Base-by-base conservation (phyloP, 805 yeast species). In the Kodamaea fukazawae region DNA sequence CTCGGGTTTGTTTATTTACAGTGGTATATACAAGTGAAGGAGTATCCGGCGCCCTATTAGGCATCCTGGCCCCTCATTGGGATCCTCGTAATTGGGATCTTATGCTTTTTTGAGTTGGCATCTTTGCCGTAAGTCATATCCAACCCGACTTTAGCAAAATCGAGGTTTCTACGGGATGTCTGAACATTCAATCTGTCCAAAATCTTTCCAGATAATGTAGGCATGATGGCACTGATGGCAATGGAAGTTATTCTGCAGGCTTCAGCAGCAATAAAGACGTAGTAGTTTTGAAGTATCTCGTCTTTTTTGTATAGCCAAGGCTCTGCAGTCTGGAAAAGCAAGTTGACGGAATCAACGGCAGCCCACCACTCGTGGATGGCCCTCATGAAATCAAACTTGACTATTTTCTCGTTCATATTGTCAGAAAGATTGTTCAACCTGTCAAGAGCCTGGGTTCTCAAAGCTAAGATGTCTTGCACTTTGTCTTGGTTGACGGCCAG, bases 171-270 rank as follows among this genome's bases (percentile, higher is more conserved):
- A 12, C 63, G 65, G 0, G 51, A 55, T 1, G 46, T 32, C 5
- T 52, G 53, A 2, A 88, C 95, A 9, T 71, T 76, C 38, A 91
- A 57, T 40, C 86, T 66, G 53, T 83, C 83, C 12, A 91, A 65
- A 4, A 87, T 63, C 8, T 63, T 60, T 0, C 53, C 45, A 0
- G 95, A 60, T 36, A 88, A 66, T 3, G 64, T 63, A 0, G 98
- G 97, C 29, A 86, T 78, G 17, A 91, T 70, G 2, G 96, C 87
- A 43, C 75, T 80, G 23, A 84, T 67, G 26, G 86, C 54, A 6
- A 91, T 79, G 1, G 91, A 71, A 8, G 76, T 52, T 0, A 86
- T 73, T 41, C 98, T 71, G 11, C 81, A 70, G 1, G 79, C 73
- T 49, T 91, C 98, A 7, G 86, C 75, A 1, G 87, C 83, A 7